Conservation (phyloP, 345 rosid genomes). For the Euphorbia peplus region DNA sequence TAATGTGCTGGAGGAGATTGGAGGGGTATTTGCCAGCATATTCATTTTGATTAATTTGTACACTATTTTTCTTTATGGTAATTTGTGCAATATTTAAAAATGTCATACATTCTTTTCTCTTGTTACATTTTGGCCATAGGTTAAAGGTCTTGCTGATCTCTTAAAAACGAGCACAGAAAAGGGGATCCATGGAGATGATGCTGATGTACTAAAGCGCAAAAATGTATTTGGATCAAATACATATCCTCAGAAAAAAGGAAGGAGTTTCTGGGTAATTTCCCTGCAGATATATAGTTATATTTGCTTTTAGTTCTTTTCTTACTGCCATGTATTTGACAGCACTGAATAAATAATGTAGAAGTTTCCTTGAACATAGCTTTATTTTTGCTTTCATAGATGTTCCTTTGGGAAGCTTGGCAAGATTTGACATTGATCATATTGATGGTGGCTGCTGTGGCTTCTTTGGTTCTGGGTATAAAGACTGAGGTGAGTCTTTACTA, state of each 20-base stretch:
- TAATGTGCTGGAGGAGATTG: slow-evolving; percentile 53
- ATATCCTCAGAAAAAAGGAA: slow-evolving; percentile 85
- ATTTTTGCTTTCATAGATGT: slow-evolving; percentile 48
- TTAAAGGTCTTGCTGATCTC: slow-evolving; percentile 60
- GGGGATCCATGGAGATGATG: slow-evolving; percentile 67
- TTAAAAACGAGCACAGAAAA: slow-evolving; percentile 57
- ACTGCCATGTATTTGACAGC: neutral
- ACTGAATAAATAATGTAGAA: neutral
- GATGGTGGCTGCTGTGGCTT: slow-evolving; percentile 81
- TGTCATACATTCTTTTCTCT: slow-evolving; percentile 7
- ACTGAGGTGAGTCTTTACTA: slow-evolving; percentile 59
- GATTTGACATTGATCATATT: slow-evolving; percentile 89
- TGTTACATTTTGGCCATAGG: slow-evolving; percentile 38
- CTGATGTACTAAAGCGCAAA: slow-evolving; percentile 61
- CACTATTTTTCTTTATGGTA: too few relatives aligned
- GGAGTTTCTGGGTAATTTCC: slow-evolving; percentile 67
- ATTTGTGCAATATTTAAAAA: neutral
- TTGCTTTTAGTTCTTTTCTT: neutral
- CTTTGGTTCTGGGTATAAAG: slow-evolving; percentile 85
- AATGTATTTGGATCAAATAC: slow-evolving; percentile 90
- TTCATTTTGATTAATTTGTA: neutral
- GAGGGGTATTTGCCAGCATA: slow-evolving; percentile 49
- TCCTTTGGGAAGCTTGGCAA: slow-evolving; percentile 99
- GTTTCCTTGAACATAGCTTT: neutral
- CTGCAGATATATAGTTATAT: neutral